A percentile compares a stretch with the other conserved stretches of the same genome.
Conservation (phyloP, 2,329 filamentous ascomycete genomes). For the Grosmannia clavigera region DNA sequence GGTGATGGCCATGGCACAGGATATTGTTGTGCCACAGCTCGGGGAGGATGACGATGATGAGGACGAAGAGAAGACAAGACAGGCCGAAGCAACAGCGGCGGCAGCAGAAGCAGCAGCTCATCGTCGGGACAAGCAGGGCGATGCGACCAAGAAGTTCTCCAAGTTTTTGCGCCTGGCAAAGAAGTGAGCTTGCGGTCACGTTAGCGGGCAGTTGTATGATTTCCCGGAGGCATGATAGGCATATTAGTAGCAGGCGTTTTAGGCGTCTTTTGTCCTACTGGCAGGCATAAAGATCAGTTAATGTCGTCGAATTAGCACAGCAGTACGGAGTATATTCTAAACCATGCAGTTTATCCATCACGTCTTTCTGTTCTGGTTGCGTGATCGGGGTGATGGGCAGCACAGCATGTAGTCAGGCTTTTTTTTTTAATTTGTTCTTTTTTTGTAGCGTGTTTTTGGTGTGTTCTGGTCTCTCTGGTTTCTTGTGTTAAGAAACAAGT, state of each 20-base stretch:
- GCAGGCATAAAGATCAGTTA: too few species aligned
- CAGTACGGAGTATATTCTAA: too few species aligned
- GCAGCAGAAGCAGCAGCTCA: conserved; percentile 9
- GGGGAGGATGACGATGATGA: conserved; percentile 25
- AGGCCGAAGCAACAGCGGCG: conserved; percentile 17
- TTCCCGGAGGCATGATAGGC: background rate
- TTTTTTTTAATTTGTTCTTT: background rate
- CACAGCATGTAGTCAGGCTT: background rate
- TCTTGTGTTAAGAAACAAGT: background rate
- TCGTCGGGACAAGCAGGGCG: conserved; percentile 18
- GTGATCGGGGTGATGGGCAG: background rate
- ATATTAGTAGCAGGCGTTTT: background rate
- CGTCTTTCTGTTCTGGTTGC: too few species aligned
- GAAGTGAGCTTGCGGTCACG: conserved; percentile 5
- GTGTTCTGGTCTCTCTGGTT: background rate
- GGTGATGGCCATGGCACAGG: conserved; percentile 49
- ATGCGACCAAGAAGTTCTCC: conserved; percentile 19
- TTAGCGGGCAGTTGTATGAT: background rate
- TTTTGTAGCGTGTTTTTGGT: background rate
- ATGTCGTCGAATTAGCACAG: too few species aligned
- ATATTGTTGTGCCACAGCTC: conserved; percentile 45
- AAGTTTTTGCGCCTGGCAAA: conserved; percentile 13
- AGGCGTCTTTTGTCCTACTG: background rate
- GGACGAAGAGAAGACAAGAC: conserved; percentile 20
- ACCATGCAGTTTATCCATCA: too few species aligned